Base-by-base conservation (phyloP, 2,329 filamentous ascomycete species). In the Lasiodiplodia sp. region DNA sequence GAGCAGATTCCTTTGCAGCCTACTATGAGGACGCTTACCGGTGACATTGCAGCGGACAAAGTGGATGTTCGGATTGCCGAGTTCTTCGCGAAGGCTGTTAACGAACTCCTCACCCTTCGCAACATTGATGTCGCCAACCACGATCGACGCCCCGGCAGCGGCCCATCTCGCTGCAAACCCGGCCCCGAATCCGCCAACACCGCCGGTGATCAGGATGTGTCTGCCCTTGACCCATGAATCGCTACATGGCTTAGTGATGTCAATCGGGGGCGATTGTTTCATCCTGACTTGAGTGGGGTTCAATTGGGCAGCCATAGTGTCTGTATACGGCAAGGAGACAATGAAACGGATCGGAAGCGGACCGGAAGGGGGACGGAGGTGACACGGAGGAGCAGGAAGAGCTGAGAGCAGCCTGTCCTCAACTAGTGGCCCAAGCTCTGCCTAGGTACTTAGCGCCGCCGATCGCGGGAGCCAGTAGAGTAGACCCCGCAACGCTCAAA, bases 21-120 rank as follows among this genome's bases (percentile, higher is more conserved):
- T 18, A 12, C 5, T 28, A 8, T 7, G 16, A 23, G 5, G 10
- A 11, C 16, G 3, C 47, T 6, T 64, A 64, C 60, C 60, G 1
- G 87, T 88, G 11, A 92, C 89, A 78, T 92, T 86, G 81, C 88
- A 90, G 72, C 85, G 82, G 64, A 88, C 79, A 75, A 87, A 91
- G 73, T 86, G 81, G 69, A 87, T 85, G 31, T 84, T 79, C 63
- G 78, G 71, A 68, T 80, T 82, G 23, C 76, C 80, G 18, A 66
- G 68, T 16, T 69, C 44, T 62, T 68, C 23, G 6, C 64, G 55
- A 23, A 70, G 51, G 21, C 21, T 81, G 69, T 74, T 75, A 10
- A 88, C 84, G 28, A 92, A 81, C 25, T 80, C 77, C 71, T 87
- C 82, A 28, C 89, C 89, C 11, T 81, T 82, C 21, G 77, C 71